Evolutionary conservation across 225 moss, liverwort and hornwort species (phyloP), one percentile per base, ranked within the genome.

Genomic region (Marchantia polymorpha): DNA sequence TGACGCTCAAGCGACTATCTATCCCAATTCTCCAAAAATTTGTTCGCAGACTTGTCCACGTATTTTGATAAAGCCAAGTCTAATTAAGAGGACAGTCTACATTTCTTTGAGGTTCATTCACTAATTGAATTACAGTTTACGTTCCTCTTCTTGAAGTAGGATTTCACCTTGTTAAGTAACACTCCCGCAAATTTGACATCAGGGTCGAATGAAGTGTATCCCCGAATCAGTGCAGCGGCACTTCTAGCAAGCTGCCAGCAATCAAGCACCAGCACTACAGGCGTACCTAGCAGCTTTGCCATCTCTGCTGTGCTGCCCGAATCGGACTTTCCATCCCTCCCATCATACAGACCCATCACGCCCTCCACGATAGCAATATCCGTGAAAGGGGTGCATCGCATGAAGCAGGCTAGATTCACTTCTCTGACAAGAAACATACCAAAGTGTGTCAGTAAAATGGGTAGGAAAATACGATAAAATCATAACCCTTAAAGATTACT

Each of bases 341-440:
- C 90, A 80, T 92, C 91, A 69, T 82, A 92, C 54, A 92, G 83
- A 75, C 91, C 91, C 91, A 92, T 92, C 74, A 92, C 91, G 65
- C 91, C 91, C 80, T 92, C 91, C 83, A 92, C 91, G 50, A 92
- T 92, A 46, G 91, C 89, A 80, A 90, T 80, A 76, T 92, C 90
- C 47, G 87, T 85, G 67, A 85, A 82, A 14, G 84, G 83, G 74
- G 85, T 73, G 53, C 88, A 86, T 74, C 86, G 76, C 80, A 84
- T 87, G 85, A 90, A 90, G 80, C 91, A 90, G n/a, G 91, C 88
- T 79, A 90, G 81, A 84, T 92, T 92, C 81, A 87, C 90, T 70
- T 92, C 90, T 83, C 91, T 92, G 87, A 82, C 59, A 73, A 84
- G 29, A 64, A 74, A 63, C 67, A 56, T 12, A 63, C 51, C 1